Evolutionary conservation across 345 rosid genomes (phyloP).

Genomic region (Camelina laxa): DNA sequence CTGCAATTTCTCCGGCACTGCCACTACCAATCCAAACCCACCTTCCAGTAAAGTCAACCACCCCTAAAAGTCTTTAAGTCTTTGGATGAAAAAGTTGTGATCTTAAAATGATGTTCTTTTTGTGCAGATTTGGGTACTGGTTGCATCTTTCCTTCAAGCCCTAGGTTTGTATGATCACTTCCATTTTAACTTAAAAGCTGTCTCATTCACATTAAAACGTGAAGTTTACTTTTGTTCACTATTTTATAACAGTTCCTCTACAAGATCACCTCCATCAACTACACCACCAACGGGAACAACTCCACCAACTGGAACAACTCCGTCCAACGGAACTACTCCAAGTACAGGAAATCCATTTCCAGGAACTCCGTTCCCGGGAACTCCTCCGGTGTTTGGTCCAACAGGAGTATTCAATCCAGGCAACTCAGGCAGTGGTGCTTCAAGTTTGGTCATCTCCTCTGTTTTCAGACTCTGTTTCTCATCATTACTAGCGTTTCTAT

Average conservation of each 20-base stretch:
- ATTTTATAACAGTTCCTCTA: slow-evolving; percentile 33
- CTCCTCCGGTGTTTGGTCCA: slow-evolving; percentile 44
- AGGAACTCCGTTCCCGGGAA: slow-evolving; percentile 16
- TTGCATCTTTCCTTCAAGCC: slow-evolving; percentile 43
- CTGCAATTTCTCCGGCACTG: slow-evolving; percentile 44
- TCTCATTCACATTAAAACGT: slow-evolving; percentile 7
- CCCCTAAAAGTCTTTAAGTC: not conserved
- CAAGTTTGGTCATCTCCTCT: slow-evolving; percentile 34
- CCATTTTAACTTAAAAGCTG: not conserved
- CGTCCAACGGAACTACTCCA: not conserved
- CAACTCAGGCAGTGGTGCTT: slow-evolving; percentile 30
- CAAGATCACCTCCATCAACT: slow-evolving; percentile 40
- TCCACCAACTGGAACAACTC: not conserved
- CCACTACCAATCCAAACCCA: slow-evolving; percentile 43
- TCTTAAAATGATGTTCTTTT: slow-evolving; percentile 3
- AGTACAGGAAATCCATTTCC: not conserved
- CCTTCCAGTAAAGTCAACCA: slow-evolving; percentile 40
- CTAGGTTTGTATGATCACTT: slow-evolving; percentile 40
- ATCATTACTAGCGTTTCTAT: slow-evolving; percentile 38
- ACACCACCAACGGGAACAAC: slow-evolving; percentile 38
- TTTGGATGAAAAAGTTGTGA: slow-evolving; percentile 23
- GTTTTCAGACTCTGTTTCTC: slow-evolving; percentile 46
- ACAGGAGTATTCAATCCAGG: slow-evolving; percentile 31
- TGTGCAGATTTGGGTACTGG: slow-evolving; percentile 46
- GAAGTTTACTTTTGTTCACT: not conserved